Percentiles rank a stretch among this genome's conserved stretches.
phyloP scores from a whole-genome alignment of 306 rosid genomes.

The Gynostemma pentaphyllum region DNA sequence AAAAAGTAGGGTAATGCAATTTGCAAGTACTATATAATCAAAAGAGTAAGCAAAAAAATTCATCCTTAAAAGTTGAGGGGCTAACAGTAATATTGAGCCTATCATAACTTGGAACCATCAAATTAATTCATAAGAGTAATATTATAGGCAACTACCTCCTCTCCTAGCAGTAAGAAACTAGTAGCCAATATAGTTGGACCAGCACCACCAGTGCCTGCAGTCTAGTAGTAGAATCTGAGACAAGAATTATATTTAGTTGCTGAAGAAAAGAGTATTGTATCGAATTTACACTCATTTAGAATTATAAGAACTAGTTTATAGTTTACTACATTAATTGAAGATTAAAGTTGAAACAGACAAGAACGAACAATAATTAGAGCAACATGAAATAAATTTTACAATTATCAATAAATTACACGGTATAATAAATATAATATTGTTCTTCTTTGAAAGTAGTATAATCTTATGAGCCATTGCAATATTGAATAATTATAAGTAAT shows the following conservation, averaged over 20 bases:
- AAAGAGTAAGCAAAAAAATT: not conserved
- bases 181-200: slow-evolving; percentile 93
- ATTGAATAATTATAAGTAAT: not conserved
- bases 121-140: slow-evolving; percentile 1
- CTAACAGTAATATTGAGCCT: not conserved
- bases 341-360: no score
- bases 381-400: not conserved
- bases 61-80: slow-evolving; percentile 1
- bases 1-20: not conserved
- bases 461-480: not conserved
- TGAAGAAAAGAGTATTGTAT: slow-evolving; percentile 8
- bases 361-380: not conserved
- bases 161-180: slow-evolving; percentile 86
- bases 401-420: not conserved
- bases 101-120: not conserved
- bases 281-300: not conserved
- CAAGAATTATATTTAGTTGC: slow-evolving; percentile 8
- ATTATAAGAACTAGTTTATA: not conserved
- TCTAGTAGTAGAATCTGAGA: slow-evolving; percentile 82
- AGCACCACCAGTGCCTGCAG: slow-evolving; percentile 96
- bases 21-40: not conserved
- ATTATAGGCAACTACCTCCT: slow-evolving; percentile 82
- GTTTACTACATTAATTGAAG: not conserved
- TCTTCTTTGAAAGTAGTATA: not conserved
- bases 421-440: not conserved